phyloP scores from a whole-genome alignment of 75 land plant genomes.

The Selaginella tamariscina region DNA sequence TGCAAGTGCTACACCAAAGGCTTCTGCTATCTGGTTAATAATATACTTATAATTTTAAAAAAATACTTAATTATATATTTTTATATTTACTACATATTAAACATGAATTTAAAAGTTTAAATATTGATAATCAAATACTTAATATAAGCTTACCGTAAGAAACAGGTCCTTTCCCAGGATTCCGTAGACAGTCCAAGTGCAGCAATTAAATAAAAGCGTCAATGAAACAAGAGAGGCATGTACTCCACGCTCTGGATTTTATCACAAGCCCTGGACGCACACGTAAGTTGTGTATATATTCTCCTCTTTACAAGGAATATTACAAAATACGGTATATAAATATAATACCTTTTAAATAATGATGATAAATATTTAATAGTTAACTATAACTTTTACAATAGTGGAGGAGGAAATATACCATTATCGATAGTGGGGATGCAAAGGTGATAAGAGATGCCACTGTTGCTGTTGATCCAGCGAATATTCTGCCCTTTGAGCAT shows the following conservation, averaged over 20 bases:
- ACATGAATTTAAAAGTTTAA: neutral
- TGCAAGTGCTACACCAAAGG: neutral
- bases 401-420: slow-evolving; percentile 10
- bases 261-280: slow-evolving; percentile 5
- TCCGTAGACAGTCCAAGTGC: neutral
- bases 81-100: no score
- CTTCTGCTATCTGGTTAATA: neutral
- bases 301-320: neutral
- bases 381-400: neutral
- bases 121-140: neutral
- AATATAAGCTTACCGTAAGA: neutral
- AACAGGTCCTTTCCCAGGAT: neutral
- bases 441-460: neutral
- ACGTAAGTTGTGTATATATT: neutral
- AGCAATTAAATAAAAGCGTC: neutral
- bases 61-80: neutral
- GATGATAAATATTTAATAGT: no score
- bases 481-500: neutral
- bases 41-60: neutral
- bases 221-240: slow-evolving; percentile 5
- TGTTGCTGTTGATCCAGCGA: neutral
- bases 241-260: neutral
- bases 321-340: slow-evolving; percentile 1
- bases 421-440: slow-evolving; percentile 3
- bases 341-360: no score